These are phyloP conservation scores for Ophiostoma triangulosporum DNA, from an alignment of 2,329 filamentous ascomycete genomes.

Conservation along the genomic window DNA sequence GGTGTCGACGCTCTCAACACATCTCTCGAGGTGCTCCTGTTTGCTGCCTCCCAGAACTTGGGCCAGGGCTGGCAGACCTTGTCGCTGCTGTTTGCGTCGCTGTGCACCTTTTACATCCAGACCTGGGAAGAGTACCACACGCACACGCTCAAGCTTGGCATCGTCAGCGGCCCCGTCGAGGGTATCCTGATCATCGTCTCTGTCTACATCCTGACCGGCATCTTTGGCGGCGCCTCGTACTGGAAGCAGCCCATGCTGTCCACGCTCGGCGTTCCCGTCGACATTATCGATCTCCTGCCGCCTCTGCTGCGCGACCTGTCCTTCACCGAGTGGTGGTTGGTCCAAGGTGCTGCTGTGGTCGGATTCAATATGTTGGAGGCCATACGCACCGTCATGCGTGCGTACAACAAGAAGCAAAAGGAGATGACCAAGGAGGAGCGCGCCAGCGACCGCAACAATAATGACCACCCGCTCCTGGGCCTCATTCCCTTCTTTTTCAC, in stretches of 20 bases:
- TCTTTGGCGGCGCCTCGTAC: constrained; percentile 77
- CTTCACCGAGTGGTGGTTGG: constrained; percentile 87
- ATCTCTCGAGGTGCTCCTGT: constrained; percentile 81
- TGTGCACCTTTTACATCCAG: constrained; percentile 95
- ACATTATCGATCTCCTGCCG: constrained; percentile 56
- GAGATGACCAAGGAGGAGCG: constrained; percentile 20
- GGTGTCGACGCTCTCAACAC: constrained; percentile 96
- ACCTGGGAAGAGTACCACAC: constrained; percentile 99
- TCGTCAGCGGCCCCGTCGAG: constrained; percentile 90
- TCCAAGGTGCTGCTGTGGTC: constrained; percentile 70
- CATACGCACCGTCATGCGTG: constrained; percentile 71
- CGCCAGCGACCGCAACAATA: constrained; percentile 16
- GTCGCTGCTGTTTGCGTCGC: constrained; percentile 65
- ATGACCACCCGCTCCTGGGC: constrained; percentile 64
- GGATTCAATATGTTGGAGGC: constrained; percentile 74
- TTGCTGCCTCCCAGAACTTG: constrained; percentile 83
- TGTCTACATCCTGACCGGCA: constrained; percentile 74
- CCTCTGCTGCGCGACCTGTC: constrained; percentile 60
- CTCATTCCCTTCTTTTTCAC: constrained; percentile 67
- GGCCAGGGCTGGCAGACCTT: constrained; percentile 88
- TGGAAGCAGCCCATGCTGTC: constrained; percentile 77
- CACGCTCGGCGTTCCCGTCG: constrained; percentile 53
- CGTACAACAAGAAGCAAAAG: constrained; percentile 38
- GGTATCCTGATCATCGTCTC: constrained; percentile 73
- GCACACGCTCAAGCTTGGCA: constrained; percentile 80